Evolutionary conservation across 495 filamentous ascomycete species (phyloP).

Genomic region (Opeltia flavorubescens): DNA sequence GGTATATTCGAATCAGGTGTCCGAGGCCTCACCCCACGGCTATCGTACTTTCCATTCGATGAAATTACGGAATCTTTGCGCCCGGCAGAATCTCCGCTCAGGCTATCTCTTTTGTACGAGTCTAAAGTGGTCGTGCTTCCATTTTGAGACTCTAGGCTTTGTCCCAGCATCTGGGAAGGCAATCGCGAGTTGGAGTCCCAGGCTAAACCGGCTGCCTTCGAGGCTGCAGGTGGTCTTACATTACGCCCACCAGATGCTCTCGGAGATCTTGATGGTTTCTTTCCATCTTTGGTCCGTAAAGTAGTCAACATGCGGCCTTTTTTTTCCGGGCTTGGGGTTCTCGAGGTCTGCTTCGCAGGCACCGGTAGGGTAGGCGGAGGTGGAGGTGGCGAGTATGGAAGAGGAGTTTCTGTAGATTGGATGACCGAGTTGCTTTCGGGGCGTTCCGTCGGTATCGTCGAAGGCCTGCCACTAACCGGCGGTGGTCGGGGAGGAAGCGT

Average conservation of each 20-base stretch:
- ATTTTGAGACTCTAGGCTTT: conserved; percentile 11
- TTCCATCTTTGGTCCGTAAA: conserved; percentile 45
- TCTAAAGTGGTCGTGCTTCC: conserved; percentile 12
- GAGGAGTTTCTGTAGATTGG: not conserved
- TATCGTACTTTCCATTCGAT: conserved; percentile 7
- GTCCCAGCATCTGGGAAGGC: conserved; percentile 14
- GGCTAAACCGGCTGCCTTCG: conserved; percentile 76
- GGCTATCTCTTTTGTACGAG: conserved; percentile 11
- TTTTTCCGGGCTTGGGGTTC: conserved; percentile 72
- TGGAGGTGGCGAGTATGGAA: conserved; percentile 17
- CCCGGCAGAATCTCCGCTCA: conserved; percentile 6
- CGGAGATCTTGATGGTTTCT: conserved; percentile 41
- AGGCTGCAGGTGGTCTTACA: conserved; percentile 39
- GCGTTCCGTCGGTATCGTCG: conserved; percentile 24
- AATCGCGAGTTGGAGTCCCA: conserved; percentile 48
- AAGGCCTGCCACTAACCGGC: conserved; percentile 33
- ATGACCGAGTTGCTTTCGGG: conserved; percentile 13
- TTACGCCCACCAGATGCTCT: conserved; percentile 22
- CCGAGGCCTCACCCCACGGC: conserved; percentile 3
- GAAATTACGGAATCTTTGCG: conserved; percentile 10
- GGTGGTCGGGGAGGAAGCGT: conserved; percentile 47
- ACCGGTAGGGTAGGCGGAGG: conserved; percentile 24
- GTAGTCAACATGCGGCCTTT: conserved; percentile 67
- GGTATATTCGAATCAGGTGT: conserved; percentile 4
- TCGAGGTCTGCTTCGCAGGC: conserved; percentile 34